Percentiles rank a stretch among this genome's conserved stretches.
These are phyloP conservation scores for Coprinopsis sp. DNA, from an alignment of 768 basidiomycete species.

Conservation along the genomic window DNA sequence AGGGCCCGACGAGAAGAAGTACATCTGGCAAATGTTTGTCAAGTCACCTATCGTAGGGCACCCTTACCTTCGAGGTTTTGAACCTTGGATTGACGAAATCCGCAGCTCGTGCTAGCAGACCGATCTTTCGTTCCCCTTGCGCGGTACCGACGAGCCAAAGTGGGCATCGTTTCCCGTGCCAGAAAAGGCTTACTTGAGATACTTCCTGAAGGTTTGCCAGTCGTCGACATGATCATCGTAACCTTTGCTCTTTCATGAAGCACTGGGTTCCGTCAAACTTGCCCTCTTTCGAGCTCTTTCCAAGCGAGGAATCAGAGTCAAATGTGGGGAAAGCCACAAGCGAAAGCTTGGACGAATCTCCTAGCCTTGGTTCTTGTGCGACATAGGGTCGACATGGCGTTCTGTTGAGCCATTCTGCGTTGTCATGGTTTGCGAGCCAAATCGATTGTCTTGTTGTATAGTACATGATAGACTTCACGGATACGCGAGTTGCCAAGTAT, in stretches of 20 bases:
- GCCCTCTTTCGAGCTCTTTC: not conserved
- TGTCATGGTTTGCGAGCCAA: no score
- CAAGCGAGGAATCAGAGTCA: not conserved
- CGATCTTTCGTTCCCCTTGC: constrained; percentile 22
- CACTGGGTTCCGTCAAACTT: constrained; percentile 17
- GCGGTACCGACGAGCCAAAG: constrained; percentile 30
- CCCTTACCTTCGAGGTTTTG: not conserved
- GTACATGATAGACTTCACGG: no score
- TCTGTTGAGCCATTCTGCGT: no score
- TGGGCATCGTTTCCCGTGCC: constrained; percentile 32
- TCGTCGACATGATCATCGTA: constrained; percentile 29
- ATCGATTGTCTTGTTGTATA: no score
- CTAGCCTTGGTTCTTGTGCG: no score
- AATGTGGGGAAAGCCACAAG: no score
- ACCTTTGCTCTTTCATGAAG: constrained; percentile 29
- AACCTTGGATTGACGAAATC: not conserved
- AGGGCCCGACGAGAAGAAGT: constrained; percentile 28
- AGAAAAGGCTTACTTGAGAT: constrained; percentile 33
- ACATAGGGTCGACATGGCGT: no score
- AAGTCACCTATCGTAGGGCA: constrained; percentile 31
- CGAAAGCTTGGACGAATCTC: no score
- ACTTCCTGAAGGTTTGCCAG: constrained; percentile 25
- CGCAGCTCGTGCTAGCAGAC: constrained; percentile 29
- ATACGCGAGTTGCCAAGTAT: no score
- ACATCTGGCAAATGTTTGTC: constrained; percentile 36